Evolutionary conservation across 345 rosid species (phyloP).

Genomic region (Arabidopsis suecica): DNA sequence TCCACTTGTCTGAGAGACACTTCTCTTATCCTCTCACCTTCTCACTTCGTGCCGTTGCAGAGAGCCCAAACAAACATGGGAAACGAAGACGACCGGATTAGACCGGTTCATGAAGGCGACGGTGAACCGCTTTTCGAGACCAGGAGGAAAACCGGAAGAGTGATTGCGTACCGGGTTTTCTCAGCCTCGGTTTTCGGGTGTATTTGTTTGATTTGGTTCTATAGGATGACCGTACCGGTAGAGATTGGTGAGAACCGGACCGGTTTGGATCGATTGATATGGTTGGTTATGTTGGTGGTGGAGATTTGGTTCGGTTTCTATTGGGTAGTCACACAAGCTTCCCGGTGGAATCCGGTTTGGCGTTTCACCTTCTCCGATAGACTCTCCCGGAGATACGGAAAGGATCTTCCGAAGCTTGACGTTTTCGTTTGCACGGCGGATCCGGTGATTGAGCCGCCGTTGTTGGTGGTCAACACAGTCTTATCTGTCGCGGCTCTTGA

Average conservation of each 20-base stretch:
- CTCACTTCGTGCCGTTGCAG: not conserved
- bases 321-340: slow-evolving; percentile 58
- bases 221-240: slow-evolving; percentile 43
- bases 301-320: slow-evolving; percentile 58
- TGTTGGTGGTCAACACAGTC: slow-evolving; percentile 68
- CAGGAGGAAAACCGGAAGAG: slow-evolving; percentile 33
- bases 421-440: slow-evolving; percentile 75
- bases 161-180: slow-evolving; percentile 42
- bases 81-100: slow-evolving; percentile 25
- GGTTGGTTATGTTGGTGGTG: slow-evolving; percentile 53
- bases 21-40: slow-evolving; percentile 7
- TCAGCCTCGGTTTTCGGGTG: slow-evolving; percentile 46
- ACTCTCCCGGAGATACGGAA: slow-evolving; percentile 50
- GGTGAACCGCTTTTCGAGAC: slow-evolving; percentile 41
- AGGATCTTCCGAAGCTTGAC: slow-evolving; percentile 62
- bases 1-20: not conserved
- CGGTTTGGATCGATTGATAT: slow-evolving; percentile 43
- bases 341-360: slow-evolving; percentile 52
- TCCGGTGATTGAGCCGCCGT: slow-evolving; percentile 75
- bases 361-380: slow-evolving; percentile 47
- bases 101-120: slow-evolving; percentile 15
- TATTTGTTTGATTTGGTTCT: slow-evolving; percentile 50
- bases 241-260: slow-evolving; percentile 16
- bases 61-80: not conserved
- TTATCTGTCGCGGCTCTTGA: slow-evolving; percentile 64